These are phyloP conservation scores for Vitis labrusca DNA, from an alignment of 164 flowering plant genomes.

Conservation along the genomic window DNA sequence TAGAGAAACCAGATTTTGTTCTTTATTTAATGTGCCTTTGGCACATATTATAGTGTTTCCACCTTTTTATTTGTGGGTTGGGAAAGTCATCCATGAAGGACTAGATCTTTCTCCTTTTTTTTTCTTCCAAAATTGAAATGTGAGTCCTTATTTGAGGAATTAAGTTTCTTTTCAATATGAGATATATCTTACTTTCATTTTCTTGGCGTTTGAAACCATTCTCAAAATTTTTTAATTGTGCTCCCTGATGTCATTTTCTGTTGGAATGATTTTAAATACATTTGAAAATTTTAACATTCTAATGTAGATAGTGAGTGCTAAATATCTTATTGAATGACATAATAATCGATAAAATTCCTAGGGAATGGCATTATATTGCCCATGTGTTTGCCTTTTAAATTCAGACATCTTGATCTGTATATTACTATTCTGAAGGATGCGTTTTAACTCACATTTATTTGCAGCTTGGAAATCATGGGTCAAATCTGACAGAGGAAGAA, in stretches of 20 bases:
- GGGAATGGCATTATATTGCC: not conserved
- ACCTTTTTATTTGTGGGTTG: no score
- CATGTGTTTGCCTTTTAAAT: not conserved
- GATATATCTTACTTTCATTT: not conserved
- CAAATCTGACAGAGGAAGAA: constrained; percentile 92
- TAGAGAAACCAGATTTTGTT: not conserved
- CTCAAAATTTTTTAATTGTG: not conserved
- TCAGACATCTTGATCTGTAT: not conserved
- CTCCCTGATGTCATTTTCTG: not conserved
- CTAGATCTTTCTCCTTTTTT: no score
- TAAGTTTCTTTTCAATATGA: not conserved
- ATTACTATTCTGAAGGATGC: no score
- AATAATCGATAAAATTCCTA: not conserved
- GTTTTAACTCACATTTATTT: constrained; percentile 5
- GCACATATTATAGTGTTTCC: no score
- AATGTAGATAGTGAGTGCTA: not conserved
- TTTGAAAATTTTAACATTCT: not conserved
- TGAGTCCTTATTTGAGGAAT: not conserved
- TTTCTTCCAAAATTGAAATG: no score
- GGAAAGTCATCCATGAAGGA: no score
- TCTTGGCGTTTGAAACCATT: not conserved
- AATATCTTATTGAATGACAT: not conserved
- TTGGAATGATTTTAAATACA: not conserved
- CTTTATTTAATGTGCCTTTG: not conserved
- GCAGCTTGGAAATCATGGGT: constrained; percentile 87